Base-by-base conservation (phyloP, 23 red algal species). In the Gracilaria vermiculophylla region DNA sequence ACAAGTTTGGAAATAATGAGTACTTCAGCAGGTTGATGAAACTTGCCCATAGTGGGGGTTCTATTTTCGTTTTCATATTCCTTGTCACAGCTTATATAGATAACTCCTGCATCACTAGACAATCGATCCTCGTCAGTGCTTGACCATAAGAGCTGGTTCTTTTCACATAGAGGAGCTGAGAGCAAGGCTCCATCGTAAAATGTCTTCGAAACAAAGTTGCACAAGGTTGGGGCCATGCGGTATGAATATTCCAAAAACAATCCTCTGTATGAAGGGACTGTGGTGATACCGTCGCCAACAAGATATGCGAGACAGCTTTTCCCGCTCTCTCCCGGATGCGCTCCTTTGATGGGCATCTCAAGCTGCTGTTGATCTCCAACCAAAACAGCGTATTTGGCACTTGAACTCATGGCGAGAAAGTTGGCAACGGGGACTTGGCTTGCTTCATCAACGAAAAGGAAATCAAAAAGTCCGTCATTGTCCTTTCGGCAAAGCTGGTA, bases 281-380 rank as follows among this genome's bases (percentile, higher is more conserved):
- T 88, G 56, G 76, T 65, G 8, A 78, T 74, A 58, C 70, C 90
- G 0, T 58, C 44, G 2, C 95, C 95, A 40, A 93, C 76, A 44
- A 85, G 44, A 65, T 93, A 93, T 28, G 90, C 36, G 9, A 97
- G 76, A 61, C 81, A 93, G 39, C 82, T 89, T 60, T 78, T 74
- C 32, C 39, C 71, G 20, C 53, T 55, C 17, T 23, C 76, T 32
- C 53, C 83, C 10, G 90, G 90, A 42, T 93, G 95, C 39, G 62
- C 58, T 16, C 95, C 90, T 75, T 80, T 77, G 19, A 94, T 84
- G 4, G 90, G 95, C 89, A 89, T 89, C 44, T 87, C 61, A 24
- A 97, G 74, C 78, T 97, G 95, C 60, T 91, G 84, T 57, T 97
- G 95, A 37, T 97, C 95, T 62, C 95, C 95, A 28, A 97, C 95